Conservation (phyloP, 2,329 filamentous ascomycete genomes). For the Ophiocordyceps camponoti-leonardi region DNA sequence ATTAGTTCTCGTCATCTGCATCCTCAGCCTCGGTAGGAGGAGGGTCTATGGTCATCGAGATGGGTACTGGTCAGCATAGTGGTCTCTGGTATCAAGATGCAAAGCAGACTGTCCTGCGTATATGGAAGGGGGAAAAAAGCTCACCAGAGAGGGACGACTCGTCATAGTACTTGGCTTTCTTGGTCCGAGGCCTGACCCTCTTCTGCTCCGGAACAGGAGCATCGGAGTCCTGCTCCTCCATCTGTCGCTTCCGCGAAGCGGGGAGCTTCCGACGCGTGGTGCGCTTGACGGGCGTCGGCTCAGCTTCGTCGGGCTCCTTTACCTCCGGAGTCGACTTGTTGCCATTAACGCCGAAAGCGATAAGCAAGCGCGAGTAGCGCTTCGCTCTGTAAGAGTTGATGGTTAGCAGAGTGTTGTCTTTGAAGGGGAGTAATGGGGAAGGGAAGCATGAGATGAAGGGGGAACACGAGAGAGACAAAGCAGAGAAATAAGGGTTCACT, state of each 20-base stretch:
- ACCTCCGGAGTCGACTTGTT: conserved; percentile 2
- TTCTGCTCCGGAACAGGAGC: neutral
- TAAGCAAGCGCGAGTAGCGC: conserved; percentile 49
- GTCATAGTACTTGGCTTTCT: conserved; percentile 12
- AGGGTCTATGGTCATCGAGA: too few relatives aligned
- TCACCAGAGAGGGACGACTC: conserved; percentile 11
- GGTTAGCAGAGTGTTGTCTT: neutral
- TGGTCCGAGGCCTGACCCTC: neutral
- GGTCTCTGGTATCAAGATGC: neutral
- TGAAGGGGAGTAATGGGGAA: too few relatives aligned
- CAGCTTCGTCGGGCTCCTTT: conserved; percentile 3
- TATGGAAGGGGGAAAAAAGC: neutral
- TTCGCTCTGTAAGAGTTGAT: conserved; percentile 33
- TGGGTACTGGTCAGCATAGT: neutral
- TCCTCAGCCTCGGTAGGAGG: too few relatives aligned
- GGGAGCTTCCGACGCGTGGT: neutral
- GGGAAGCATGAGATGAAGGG: too few relatives aligned
- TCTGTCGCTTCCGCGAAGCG: conserved; percentile 7
- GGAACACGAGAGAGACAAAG: too few relatives aligned
- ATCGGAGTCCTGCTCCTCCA: neutral
- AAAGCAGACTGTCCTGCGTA: neutral
- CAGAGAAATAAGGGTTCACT: too few relatives aligned
- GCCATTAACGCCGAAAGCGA: conserved; percentile 30
- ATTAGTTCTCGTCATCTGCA: too few relatives aligned
- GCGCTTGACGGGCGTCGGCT: conserved; percentile 10